These are phyloP conservation scores for Botrytis fabae DNA, from an alignment of 2,329 filamentous ascomycete species.

Conservation along the genomic window DNA sequence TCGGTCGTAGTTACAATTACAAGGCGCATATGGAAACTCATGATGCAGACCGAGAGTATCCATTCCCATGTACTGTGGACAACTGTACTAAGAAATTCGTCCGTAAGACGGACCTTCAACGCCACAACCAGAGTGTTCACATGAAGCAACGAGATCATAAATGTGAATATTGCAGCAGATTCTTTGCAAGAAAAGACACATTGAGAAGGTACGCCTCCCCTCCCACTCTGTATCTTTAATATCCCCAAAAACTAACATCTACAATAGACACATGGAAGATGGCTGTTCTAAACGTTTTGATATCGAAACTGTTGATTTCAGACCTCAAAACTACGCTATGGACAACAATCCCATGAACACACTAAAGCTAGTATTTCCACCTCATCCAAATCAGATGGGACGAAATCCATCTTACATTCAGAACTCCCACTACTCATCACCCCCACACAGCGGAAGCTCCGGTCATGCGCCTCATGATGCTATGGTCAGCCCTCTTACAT, in stretches of 20 bases:
- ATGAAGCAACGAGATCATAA: slow-evolving; percentile 68
- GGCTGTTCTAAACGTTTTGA: slow-evolving; percentile 68
- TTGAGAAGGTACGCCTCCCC: slow-evolving; percentile 61
- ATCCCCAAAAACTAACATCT: slow-evolving; percentile 12
- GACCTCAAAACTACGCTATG: slow-evolving; percentile 34
- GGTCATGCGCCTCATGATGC: slow-evolving; percentile 22
- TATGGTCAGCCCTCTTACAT: slow-evolving; percentile 33
- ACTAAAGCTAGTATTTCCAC: slow-evolving; percentile 27
- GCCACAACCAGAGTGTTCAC: slow-evolving; percentile 68
- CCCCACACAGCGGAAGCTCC: slow-evolving; percentile 23
- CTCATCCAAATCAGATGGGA: slow-evolving; percentile 26
- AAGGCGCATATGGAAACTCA: slow-evolving; percentile 86
- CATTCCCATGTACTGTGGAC: slow-evolving; percentile 64
- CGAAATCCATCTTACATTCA: slow-evolving; percentile 36
- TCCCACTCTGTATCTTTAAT: not conserved
- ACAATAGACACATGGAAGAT: slow-evolving; percentile 69
- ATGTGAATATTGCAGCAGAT: slow-evolving; percentile 69
- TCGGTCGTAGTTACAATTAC: slow-evolving; percentile 83
- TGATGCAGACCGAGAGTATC: slow-evolving; percentile 69
- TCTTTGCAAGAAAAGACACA: slow-evolving; percentile 80
- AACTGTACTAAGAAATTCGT: slow-evolving; percentile 76
- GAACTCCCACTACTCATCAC: slow-evolving; percentile 32
- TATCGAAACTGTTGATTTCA: slow-evolving; percentile 40
- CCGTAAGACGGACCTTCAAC: slow-evolving; percentile 74
- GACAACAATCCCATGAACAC: slow-evolving; percentile 26